Evolutionary conservation across 75 land plant species (phyloP), one percentile per base, ranked within the genome.

Genomic region (Larix kaempferi): DNA sequence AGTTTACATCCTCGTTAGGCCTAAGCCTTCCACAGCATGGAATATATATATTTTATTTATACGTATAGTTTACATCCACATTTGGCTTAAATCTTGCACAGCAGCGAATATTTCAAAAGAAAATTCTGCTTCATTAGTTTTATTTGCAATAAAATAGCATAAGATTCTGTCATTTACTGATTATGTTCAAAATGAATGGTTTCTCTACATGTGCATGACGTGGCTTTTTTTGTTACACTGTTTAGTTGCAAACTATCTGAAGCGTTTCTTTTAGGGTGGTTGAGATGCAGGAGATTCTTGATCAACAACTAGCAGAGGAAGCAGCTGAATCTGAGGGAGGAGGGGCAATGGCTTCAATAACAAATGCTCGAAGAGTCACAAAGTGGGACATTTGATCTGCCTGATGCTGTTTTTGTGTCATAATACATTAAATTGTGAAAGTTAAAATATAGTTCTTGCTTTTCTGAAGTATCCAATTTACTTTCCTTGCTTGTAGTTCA

Each of bases 211-310:
- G 35, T 69, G 1, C 11, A 67, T 41, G 5, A 62, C 26, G 35
- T 69, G 39, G 41, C 12, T 17, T 22, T 69, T n/a, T 41, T 69
- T 23, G n/a, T 69, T 69, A 69, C 52, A 41, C 49, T 41, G 52
- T n/a, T 35, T 10, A 41, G 39, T 41, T 69, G 22, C 25, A 5
- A 29, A 16, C 21, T 35, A 35, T 37, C 73, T 22, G 41, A 35
- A 13, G 65, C 59, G 54, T 17, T 39, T 41, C 22, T 57, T 56
- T 54, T 79, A 98, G 99, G 81, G 99, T 98, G 52, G 87, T 93
- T 60, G 99, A 98, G 84, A 98, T 95, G 98, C 99, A 98, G 88
- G 99, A 98, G 79, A 93, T 95, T 37, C 82, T 98, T 78, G 99
- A 98, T 85, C 95, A 98, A 78, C 99, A 95, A 78, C 88, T 93